Conservation (phyloP, 2,329 filamentous ascomycete genomes). For the Xylaria sp. region DNA sequence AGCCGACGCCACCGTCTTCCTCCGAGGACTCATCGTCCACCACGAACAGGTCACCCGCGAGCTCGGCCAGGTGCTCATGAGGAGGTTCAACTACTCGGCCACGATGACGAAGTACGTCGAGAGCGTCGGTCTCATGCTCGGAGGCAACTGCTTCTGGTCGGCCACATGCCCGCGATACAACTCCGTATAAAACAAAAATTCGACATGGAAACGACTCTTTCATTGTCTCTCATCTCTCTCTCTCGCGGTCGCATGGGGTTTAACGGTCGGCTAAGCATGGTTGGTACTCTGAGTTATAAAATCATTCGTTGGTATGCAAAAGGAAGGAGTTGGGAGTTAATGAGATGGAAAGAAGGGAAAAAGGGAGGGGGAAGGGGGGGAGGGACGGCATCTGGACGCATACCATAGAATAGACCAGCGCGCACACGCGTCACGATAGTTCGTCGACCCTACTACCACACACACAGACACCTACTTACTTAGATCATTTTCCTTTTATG, state of each 20-base stretch:
- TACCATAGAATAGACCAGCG: constrained; percentile 29
- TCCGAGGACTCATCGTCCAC: constrained; percentile 35
- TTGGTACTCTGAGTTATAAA: background rate
- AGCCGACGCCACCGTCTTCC: constrained; percentile 35
- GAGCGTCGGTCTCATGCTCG: constrained; percentile 37
- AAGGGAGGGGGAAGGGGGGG: too few relatives aligned
- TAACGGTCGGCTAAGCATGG: background rate
- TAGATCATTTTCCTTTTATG: background rate
- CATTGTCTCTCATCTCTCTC: background rate
- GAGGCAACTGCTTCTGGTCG: constrained; percentile 40
- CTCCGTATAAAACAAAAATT: too few relatives aligned
- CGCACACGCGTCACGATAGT: constrained; percentile 33
- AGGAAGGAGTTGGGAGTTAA: constrained; percentile 6
- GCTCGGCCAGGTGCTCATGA: constrained; percentile 31
- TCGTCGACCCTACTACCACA: constrained; percentile 10
- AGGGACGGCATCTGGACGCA: too few relatives aligned
- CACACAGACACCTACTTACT: background rate
- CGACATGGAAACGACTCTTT: constrained; percentile 11
- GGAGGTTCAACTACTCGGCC: constrained; percentile 32
- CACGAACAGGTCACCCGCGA: constrained; percentile 37
- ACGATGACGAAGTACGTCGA: constrained; percentile 39
- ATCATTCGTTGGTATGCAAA: constrained; percentile 14
- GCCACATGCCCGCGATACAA: constrained; percentile 40
- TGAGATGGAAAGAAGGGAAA: background rate
- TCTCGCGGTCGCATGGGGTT: constrained; percentile 6